Evolutionary conservation across 352 stramenopile genomes (phyloP).

Genomic region (Globisporangium heterothallicum): DNA sequence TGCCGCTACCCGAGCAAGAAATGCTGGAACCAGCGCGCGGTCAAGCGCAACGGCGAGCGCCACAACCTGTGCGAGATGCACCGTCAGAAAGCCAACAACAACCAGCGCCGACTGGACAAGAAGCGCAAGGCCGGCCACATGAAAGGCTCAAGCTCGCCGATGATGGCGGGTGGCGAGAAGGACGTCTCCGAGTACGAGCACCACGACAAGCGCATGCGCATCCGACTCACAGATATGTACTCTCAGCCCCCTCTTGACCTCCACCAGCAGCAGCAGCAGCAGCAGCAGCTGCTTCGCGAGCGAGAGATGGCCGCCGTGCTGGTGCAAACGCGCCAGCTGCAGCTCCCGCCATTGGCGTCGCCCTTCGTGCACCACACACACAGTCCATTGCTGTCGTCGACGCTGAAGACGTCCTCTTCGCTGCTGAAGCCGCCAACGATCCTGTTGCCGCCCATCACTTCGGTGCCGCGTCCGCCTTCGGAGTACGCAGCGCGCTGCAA

Average conservation of each 20-base stretch:
- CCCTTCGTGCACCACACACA: neutral
- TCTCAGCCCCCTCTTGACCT: neutral
- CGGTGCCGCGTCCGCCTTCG: constrained; percentile 7
- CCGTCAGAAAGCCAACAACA: constrained; percentile 76
- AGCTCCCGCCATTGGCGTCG: neutral
- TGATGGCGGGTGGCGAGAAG: neutral
- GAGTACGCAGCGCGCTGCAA: neutral
- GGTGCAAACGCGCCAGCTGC: neutral
- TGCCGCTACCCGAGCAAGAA: constrained; percentile 82
- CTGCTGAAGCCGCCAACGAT: constrained; percentile 4
- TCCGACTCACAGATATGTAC: constrained; percentile 12
- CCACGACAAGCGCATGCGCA: constrained; percentile 5
- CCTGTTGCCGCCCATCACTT: constrained; percentile 13
- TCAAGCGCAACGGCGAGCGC: constrained; percentile 78
- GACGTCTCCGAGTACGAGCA: constrained; percentile 6
- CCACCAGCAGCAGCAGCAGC: neutral
- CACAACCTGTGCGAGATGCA: constrained; percentile 86
- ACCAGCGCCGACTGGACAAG: constrained; percentile 75
- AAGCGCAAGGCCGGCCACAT: constrained; percentile 53
- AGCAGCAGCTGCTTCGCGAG: constrained; percentile 1
- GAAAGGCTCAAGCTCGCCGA: neutral
- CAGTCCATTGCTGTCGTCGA: neutral
- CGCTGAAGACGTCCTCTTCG: constrained; percentile 1
- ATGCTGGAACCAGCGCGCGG: constrained; percentile 72
- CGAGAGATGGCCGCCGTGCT: neutral